Conservation (phyloP, 768 basidiomycete genomes). For the Pholiota molesta region DNA sequence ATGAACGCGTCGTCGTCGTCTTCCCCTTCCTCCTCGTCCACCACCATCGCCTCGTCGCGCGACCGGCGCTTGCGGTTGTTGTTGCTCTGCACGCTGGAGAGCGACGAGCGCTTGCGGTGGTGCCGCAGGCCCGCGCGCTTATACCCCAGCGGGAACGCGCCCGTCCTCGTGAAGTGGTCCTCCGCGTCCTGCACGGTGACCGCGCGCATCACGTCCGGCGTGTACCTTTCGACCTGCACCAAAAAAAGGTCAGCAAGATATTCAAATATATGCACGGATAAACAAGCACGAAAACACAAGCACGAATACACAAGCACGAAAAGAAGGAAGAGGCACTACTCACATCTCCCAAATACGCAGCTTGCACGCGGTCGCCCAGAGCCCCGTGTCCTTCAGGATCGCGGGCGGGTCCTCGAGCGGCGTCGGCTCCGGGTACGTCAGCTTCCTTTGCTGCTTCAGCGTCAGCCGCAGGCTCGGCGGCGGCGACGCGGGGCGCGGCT, state of each 20-base stretch:
- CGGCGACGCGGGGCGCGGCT: neutral
- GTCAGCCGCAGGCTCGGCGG: constrained; percentile 7
- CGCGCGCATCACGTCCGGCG: constrained; percentile 26
- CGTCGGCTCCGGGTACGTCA: constrained; percentile 14
- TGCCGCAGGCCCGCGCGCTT: neutral
- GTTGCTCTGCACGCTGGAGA: neutral
- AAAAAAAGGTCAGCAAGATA: neutral
- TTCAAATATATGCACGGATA: neutral
- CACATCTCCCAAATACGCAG: constrained; percentile 29
- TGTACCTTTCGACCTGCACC: constrained; percentile 23
- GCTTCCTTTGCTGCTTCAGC: constrained; percentile 14
- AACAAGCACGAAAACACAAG: no score
- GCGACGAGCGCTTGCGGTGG: neutral
- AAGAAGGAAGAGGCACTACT: constrained; percentile 15
- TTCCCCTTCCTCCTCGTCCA: neutral
- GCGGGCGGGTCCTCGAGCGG: constrained; percentile 23
- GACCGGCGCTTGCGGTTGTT: neutral
- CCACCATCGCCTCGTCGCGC: neutral
- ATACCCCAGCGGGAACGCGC: constrained; percentile 22
- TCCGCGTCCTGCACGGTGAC: constrained; percentile 29
- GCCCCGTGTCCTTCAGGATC: constrained; percentile 17
- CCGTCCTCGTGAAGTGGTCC: constrained; percentile 23
- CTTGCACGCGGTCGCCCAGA: constrained; percentile 31
- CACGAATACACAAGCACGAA: no score
- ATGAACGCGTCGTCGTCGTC: neutral